Evolutionary conservation across 805 yeast genomes (phyloP).

Genomic region (Yamadazyma scolyti): DNA sequence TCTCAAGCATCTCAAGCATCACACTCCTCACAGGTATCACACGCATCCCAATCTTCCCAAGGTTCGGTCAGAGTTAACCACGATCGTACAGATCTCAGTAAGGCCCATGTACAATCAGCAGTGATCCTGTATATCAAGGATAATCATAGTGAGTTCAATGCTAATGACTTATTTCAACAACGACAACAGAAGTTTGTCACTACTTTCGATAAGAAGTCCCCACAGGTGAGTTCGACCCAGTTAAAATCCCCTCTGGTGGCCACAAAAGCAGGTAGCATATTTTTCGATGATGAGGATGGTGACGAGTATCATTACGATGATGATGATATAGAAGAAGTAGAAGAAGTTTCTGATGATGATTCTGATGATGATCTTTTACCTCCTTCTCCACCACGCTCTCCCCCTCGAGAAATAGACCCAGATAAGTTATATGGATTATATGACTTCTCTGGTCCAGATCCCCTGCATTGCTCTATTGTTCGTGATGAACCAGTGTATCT

Average conservation of each 20-base stretch:
- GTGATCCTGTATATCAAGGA: constrained; percentile 32
- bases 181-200: constrained; percentile 27
- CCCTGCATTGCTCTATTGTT: constrained; percentile 77
- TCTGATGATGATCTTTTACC: constrained; percentile 42
- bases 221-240: background rate
- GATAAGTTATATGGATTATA: constrained; percentile 80
- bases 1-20: too few species aligned
- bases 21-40: too few species aligned
- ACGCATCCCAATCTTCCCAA: constrained; percentile 13
- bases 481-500: constrained; percentile 81
- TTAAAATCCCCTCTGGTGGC: background rate
- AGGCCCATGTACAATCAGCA: constrained; percentile 22
- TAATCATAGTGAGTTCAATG: constrained; percentile 19
- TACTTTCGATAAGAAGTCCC: constrained; percentile 17
- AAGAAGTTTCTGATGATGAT: constrained; percentile 22
- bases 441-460: constrained; percentile 88
- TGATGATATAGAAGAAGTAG: constrained; percentile 23
- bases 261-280: constrained; percentile 6
- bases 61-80: constrained; percentile 16
- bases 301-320: constrained; percentile 10
- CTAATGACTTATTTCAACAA: constrained; percentile 36
- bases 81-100: constrained; percentile 5
- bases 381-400: constrained; percentile 72
- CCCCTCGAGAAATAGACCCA: constrained; percentile 81
- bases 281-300: constrained; percentile 10